Base-by-base conservation (phyloP, 148 eudicot species). In the Bassia scoparia region DNA sequence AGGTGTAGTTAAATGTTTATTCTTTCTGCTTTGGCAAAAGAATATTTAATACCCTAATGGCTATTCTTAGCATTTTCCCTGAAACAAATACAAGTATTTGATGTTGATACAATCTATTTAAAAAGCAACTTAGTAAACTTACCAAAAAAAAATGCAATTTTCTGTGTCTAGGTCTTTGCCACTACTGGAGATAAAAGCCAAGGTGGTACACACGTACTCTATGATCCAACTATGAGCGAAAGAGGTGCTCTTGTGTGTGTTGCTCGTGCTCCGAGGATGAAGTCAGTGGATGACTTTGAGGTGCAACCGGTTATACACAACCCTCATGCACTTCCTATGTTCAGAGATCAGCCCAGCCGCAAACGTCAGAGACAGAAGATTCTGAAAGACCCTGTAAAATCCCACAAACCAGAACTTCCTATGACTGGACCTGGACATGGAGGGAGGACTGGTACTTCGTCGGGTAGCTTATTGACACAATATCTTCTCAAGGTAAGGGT, bases 161-260 rank as follows among this genome's bases (percentile, higher is more conserved):
- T 26, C 17, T 55, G 50, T 76, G 34, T 58, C 38, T 23, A 91
- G 98, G 81, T 95, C 58, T 91, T 95, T 33, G 93, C 93, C 7
- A 88, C 97, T 41, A 79, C 78, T 48, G 98, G 98, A 72, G 91
- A 95, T 77, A 95, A 88, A 80, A 86, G 80, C 71, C 90, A 91
- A 80, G 98, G 98, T 69, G 98, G 89, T 69, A 95, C 98, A 21
- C 98, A 95, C 78, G 61, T 91, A 58, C 86, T 95, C 11, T 95
- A 95, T 52, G 98, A 95, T 76, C 98, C 98, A 56, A 89, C 86
- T 44, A 76, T 91, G 58, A 95, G 98, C 61, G 91, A 89, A 77
- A 89, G 96, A 87, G 98, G 98, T 68, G 98, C 98, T 43, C 97
- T 95, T 74, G 98, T 89, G 65, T 91, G 97, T 78, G 98, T 95